A percentile compares a stretch with the other conserved stretches of the same genome.
These are phyloP conservation scores for Tylopilus sp. DNA, from an alignment of 768 basidiomycete species.

Conservation along the genomic window DNA sequence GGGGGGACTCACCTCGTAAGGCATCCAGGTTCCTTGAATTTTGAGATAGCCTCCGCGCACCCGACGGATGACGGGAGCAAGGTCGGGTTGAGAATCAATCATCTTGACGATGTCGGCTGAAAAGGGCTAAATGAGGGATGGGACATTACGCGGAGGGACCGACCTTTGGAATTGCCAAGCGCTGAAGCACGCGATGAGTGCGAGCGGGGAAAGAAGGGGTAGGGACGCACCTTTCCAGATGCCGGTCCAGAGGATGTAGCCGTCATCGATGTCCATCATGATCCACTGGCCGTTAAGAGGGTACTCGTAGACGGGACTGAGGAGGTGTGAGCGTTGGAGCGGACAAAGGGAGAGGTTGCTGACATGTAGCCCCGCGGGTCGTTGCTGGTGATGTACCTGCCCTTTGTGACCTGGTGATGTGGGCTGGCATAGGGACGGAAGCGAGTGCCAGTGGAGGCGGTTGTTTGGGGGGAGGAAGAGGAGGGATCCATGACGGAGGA, in stretches of 20 bases:
- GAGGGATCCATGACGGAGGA: conserved; percentile 38
- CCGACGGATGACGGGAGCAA: conserved; percentile 76
- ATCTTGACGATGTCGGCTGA: conserved; percentile 90
- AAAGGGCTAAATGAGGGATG: conserved; percentile 17
- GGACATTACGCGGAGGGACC: conserved; percentile 11
- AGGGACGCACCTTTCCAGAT: conserved; percentile 80
- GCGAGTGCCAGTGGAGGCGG: conserved; percentile 31
- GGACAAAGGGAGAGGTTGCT: conserved; percentile 23
- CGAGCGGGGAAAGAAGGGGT: not conserved
- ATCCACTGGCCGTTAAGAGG: conserved; percentile 89
- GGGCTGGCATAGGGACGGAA: conserved; percentile 72
- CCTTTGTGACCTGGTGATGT: conserved; percentile 79
- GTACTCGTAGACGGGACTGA: conserved; percentile 83
- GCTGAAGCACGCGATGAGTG: conserved; percentile 41
- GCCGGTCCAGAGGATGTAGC: conserved; percentile 89
- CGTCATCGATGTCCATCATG: conserved; percentile 95
- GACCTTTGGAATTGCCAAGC: conserved; percentile 87
- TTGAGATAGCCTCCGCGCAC: conserved; percentile 88
- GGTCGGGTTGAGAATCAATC: conserved; percentile 87
- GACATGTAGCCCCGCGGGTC: conserved; percentile 89
- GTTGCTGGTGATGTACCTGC: conserved; percentile 86
- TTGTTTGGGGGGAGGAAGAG: conserved; percentile 33
- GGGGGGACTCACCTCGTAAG: conserved; percentile 63
- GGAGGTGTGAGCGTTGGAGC: conserved; percentile 2
- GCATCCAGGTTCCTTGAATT: conserved; percentile 95